A percentile compares a stretch with the other conserved stretches of the same genome.
phyloP scores from a whole-genome alignment of 495 filamentous ascomycete genomes.

The Talaromyces stipitatus region DNA sequence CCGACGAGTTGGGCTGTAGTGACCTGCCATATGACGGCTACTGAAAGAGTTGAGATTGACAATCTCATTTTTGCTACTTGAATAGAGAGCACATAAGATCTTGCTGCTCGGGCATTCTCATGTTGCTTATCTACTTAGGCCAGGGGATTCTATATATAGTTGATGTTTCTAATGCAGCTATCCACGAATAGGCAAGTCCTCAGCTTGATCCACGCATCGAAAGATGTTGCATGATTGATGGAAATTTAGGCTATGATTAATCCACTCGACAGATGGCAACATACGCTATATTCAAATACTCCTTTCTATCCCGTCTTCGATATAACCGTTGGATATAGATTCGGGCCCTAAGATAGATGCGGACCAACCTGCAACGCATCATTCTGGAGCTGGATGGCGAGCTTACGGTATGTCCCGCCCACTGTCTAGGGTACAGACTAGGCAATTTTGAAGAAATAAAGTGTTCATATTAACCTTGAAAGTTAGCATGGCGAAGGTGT shows the following conservation, averaged over 20 bases:
- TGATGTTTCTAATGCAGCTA: neutral
- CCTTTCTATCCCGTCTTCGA: too few relatives aligned
- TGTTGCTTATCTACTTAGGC: neutral
- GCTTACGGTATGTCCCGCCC: neutral
- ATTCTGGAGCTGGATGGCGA: neutral
- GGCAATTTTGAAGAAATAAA: neutral
- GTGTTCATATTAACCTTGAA: too few relatives aligned
- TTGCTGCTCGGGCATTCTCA: neutral
- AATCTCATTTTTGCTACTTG: neutral
- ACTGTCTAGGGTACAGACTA: neutral
- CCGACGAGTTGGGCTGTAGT: constrained; percentile 17
- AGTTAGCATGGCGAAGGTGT: too few relatives aligned
- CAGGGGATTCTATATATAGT: neutral
- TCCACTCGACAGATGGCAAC: neutral
- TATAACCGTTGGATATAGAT: too few relatives aligned
- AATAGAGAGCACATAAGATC: neutral
- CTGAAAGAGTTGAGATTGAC: neutral
- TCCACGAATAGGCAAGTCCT: too few relatives aligned
- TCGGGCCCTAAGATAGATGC: too few relatives aligned
- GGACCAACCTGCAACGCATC: neutral
- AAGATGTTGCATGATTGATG: neutral
- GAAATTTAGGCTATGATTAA: neutral
- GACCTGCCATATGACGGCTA: constrained; percentile 20
- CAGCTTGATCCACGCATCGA: neutral
- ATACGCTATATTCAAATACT: neutral